Evolutionary conservation across 2,329 filamentous ascomycete species (phyloP).

Genomic region (Aspergillus arachidicola): DNA sequence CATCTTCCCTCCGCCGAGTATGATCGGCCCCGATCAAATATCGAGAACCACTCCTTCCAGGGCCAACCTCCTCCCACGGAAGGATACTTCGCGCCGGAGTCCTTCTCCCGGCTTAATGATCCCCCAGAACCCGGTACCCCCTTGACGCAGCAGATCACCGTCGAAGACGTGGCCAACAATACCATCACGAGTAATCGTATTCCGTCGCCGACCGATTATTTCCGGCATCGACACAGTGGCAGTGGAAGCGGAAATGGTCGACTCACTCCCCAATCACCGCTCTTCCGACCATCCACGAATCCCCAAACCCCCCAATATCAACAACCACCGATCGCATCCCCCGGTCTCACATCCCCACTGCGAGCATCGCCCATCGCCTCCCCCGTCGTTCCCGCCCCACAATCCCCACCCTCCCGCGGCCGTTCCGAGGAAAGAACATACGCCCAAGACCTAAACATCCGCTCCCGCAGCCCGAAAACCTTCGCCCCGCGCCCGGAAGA

Average conservation of each 20-base stretch:
- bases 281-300: slow-evolving; percentile 7
- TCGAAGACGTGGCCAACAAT: not conserved
- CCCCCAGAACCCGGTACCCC: slow-evolving; percentile 3
- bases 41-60: slow-evolving; percentile 13
- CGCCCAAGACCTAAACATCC: slow-evolving; percentile 37
- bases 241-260: slow-evolving; percentile 4
- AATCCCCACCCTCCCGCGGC: slow-evolving; percentile 20
- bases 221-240: slow-evolving; percentile 4
- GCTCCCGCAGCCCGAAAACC: slow-evolving; percentile 39
- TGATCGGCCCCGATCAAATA: slow-evolving; percentile 5
- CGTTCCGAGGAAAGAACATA: slow-evolving; percentile 25
- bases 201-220: not conserved
- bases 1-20: not conserved
- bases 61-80: slow-evolving; percentile 16
- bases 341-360: not conserved
- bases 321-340: slow-evolving; percentile 1
- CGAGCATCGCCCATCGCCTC: slow-evolving; percentile 3
- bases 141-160: not conserved
- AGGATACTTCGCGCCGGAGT: slow-evolving; percentile 27
- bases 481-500: slow-evolving; percentile 29
- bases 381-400: slow-evolving; percentile 13
- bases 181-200: not conserved
- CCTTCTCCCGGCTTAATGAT: slow-evolving; percentile 11
- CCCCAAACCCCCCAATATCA: slow-evolving; percentile 2
- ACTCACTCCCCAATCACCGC: slow-evolving; percentile 16